Base-by-base conservation (phyloP, 2,329 filamentous ascomycete species). In the Macrophomina tecta region DNA sequence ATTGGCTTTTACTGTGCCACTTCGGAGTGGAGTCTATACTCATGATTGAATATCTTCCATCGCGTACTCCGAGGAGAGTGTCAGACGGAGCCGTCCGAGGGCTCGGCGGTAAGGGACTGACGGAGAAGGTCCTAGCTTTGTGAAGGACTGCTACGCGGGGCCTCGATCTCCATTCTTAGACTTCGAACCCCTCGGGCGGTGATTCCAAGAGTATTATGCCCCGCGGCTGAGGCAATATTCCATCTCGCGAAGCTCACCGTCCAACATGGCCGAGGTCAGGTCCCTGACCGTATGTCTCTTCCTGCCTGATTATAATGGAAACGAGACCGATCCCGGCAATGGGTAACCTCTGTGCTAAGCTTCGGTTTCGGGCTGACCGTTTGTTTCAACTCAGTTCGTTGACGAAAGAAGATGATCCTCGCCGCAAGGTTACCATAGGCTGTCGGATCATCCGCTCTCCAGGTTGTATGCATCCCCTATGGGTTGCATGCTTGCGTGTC, bases 331-430 rank as follows among this genome's bases (percentile, higher is more conserved):
- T 60, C 30, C 45, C 32, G 38, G 30, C 11, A 23, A 28, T 38
- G 45, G 49, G 58, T 62, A 62, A 62, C 58, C 18, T 38, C 32
- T 38, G 58, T 32, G 32, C 58, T 62, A 62, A 49, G 58, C 58
- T 40, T 49, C 58, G 42, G n/a, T 49, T n/a, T 48, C 45, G 30
- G 45, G 7, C 42, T 49, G n/a, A 48, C 58, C 58, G 30, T 45
- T 36, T 6, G 14, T 18, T 3, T n/a, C 16, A 9, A 5, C 42
- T 45, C 8, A 12, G 9, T 45, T 14, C 6, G 42, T 23, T 23
- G 3, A 23, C 23, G 23, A 23, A 23, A 23, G 23, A 23, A 23
- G 23, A 23, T 23, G 23, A 23, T 23, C 23, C 23, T 23, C 23
- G 23, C 23, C 23, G 40, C n/a, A 46, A 40, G 8, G 30, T 8